Conservation (phyloP, 768 basidiomycete genomes). For the Suillus plorans region DNA sequence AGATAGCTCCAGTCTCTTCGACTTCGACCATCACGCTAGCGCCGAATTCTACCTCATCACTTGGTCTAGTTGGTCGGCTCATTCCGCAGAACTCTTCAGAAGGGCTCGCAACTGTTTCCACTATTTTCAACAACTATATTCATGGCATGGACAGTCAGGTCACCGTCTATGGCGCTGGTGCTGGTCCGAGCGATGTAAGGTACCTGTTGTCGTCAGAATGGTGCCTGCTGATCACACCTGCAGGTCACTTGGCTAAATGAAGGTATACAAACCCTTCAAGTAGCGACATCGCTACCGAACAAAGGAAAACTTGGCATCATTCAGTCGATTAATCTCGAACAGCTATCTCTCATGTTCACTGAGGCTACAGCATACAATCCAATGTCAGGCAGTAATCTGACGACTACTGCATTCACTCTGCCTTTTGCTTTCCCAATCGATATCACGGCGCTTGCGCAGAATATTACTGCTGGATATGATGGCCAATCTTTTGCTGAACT, state of each 20-base stretch:
- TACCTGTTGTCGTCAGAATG: background rate
- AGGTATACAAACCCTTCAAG: constrained; percentile 61
- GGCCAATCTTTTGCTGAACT: constrained; percentile 60
- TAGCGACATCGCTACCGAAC: constrained; percentile 62
- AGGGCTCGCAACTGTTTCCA: constrained; percentile 59
- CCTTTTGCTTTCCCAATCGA: constrained; percentile 73
- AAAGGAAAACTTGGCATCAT: constrained; percentile 62
- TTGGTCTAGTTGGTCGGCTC: constrained; percentile 62
- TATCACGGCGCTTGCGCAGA: constrained; percentile 60
- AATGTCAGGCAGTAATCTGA: constrained; percentile 54
- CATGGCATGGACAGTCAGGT: constrained; percentile 64
- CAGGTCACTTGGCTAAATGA: constrained; percentile 74
- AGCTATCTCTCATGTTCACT: constrained; percentile 60
- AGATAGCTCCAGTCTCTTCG: constrained; percentile 60
- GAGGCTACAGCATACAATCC: constrained; percentile 57
- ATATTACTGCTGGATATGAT: constrained; percentile 51
- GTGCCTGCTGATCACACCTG: constrained; percentile 8
- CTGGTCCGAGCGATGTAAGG: constrained; percentile 55
- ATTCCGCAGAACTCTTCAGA: constrained; percentile 54
- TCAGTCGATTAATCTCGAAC: constrained; percentile 58
- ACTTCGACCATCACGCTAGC: constrained; percentile 50
- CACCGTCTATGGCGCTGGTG: constrained; percentile 56
- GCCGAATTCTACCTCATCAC: constrained; percentile 49
- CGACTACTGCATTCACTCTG: constrained; percentile 62
- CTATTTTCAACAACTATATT: constrained; percentile 70